phyloP scores from a whole-genome alignment of 1,284 basidiomycete genomes.

The Xanthoconium separans region DNA sequence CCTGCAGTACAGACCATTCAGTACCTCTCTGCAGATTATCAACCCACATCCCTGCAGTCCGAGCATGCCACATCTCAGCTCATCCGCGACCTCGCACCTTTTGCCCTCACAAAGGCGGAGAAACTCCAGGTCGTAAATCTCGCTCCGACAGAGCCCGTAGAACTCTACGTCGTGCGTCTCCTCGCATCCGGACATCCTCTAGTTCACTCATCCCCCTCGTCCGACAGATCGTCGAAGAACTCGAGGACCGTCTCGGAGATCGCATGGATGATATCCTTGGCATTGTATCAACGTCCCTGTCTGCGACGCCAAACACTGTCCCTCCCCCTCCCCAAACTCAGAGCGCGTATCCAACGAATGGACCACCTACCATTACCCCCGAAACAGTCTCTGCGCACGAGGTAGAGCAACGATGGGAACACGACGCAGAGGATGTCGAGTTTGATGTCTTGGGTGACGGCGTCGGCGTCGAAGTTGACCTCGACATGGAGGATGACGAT shows the following conservation, averaged over 20 bases:
- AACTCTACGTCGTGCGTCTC: constrained; percentile 82
- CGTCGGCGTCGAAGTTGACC: constrained; percentile 65
- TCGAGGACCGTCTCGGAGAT: constrained; percentile 77
- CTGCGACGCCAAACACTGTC: constrained; percentile 13
- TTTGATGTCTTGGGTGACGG: constrained; percentile 72
- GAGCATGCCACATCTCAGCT: constrained; percentile 65
- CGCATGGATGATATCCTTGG: constrained; percentile 70
- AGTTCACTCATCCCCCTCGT: background rate
- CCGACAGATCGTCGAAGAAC: constrained; percentile 82
- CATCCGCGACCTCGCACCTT: constrained; percentile 64
- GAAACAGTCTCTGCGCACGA: constrained; percentile 22
- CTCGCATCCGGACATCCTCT: background rate
- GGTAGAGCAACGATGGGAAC: constrained; percentile 32
- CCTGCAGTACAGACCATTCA: constrained; percentile 63
- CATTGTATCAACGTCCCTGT: constrained; percentile 55
- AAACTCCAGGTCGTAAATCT: constrained; percentile 90
- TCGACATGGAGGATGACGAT: constrained; percentile 67
- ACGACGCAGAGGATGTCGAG: constrained; percentile 42
- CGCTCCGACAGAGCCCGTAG: constrained; percentile 78
- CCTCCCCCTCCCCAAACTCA: constrained; percentile 11
- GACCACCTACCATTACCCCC: constrained; percentile 8
- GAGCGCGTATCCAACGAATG: constrained; percentile 5
- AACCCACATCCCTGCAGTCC: constrained; percentile 69
- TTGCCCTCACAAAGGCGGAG: constrained; percentile 85
- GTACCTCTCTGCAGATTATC: constrained; percentile 73